Evolutionary conservation across 2,329 filamentous ascomycete genomes (phyloP).

Genomic region (Rutstroemia sp.): DNA sequence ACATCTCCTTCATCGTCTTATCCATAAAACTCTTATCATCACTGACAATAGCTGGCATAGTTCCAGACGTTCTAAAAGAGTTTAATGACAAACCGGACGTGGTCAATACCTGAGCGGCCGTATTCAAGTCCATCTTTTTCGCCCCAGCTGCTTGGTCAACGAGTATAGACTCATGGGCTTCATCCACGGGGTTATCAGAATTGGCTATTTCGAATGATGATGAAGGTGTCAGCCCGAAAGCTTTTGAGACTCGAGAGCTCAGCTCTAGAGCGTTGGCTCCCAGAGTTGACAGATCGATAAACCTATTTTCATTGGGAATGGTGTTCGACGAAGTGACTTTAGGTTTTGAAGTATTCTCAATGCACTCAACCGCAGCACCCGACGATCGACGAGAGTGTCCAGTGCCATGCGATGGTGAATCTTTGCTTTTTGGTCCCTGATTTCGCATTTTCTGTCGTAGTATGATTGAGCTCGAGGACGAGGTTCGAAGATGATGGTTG

Average conservation of each 20-base stretch:
- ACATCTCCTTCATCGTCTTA: no score
- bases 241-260: conserved; percentile 21
- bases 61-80: no score
- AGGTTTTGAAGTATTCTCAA: neutral
- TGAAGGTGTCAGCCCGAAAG: conserved; percentile 19
- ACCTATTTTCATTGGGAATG: conserved; percentile 6
- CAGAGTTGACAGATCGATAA: conserved; percentile 15
- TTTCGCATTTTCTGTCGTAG: conserved; percentile 7
- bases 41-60: no score
- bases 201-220: conserved; percentile 12
- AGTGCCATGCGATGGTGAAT: neutral
- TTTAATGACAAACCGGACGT: no score
- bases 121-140: no score
- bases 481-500: conserved; percentile 10
- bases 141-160: no score
- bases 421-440: neutral
- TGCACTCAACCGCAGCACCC: neutral
- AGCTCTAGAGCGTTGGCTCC: conserved; percentile 19
- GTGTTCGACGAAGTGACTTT: neutral
- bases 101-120: no score
- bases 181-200: neutral
- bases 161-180: neutral
- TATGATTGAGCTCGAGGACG: conserved; percentile 13
- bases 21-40: no score
- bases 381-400: neutral